Evolutionary conservation across 2,329 filamentous ascomycete genomes (phyloP).

Genomic region (Fusarium tanahbumbuense): DNA sequence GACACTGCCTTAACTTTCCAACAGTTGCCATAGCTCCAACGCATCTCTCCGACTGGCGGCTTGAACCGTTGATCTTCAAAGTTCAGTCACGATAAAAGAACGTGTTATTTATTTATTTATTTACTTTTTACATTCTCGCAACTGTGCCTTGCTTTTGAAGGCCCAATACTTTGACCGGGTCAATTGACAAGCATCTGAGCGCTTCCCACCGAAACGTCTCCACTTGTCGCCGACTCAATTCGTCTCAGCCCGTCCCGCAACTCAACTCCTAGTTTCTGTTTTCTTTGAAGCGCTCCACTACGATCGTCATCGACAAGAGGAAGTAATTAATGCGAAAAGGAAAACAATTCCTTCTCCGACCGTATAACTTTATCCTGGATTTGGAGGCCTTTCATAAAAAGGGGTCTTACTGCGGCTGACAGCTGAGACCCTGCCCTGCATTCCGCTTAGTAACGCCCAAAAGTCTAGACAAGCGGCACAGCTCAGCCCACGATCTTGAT

Average conservation of each 20-base stretch:
- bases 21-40: conserved; percentile 2
- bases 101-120: conserved; percentile 21
- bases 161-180: conserved; percentile 15
- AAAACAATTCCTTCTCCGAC: not conserved
- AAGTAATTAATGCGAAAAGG: conserved; percentile 10
- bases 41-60: conserved; percentile 10
- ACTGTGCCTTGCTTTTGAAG: conserved; percentile 9
- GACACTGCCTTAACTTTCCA: not conserved
- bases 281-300: conserved; percentile 17
- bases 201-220: conserved; percentile 30
- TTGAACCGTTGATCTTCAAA: not conserved
- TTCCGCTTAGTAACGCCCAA: conserved; percentile 12
- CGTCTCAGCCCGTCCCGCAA: conserved; percentile 32
- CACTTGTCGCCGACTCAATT: conserved; percentile 35
- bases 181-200: conserved; percentile 10
- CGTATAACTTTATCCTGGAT: not conserved
- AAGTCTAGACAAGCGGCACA: conserved; percentile 33
- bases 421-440: conserved; percentile 14
- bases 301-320: conserved; percentile 11
- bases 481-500: conserved; percentile 13
- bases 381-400: not conserved
- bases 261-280: conserved; percentile 24
- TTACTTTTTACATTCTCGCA: not conserved
- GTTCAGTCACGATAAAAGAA: not conserved
- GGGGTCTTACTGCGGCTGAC: conserved; percentile 1